Conservation (phyloP, 2,329 filamentous ascomycete genomes). For the Diaporthe citrichinensis region DNA sequence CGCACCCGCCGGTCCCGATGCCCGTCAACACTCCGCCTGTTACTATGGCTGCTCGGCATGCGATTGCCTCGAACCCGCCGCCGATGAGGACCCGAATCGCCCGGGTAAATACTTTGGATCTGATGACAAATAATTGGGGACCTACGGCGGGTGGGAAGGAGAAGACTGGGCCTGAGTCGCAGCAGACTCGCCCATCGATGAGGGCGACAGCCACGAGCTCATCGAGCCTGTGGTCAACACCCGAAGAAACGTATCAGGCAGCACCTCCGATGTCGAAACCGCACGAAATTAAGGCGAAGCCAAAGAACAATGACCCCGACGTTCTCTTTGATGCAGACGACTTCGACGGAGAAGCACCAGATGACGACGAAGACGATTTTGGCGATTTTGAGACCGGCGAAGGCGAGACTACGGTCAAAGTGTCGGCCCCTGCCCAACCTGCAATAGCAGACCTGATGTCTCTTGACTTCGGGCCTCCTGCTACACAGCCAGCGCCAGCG, state of each 20-base stretch:
- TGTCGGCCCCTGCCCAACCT: constrained; percentile 44
- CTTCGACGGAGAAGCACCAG: constrained; percentile 53
- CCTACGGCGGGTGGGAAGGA: constrained; percentile 49
- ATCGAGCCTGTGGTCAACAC: constrained; percentile 11
- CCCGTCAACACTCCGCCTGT: background rate
- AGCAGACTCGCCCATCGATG: constrained; percentile 43
- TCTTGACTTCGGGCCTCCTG: constrained; percentile 38
- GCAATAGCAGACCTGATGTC: constrained; percentile 54
- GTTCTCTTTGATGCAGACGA: constrained; percentile 78
- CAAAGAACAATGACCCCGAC: constrained; percentile 58
- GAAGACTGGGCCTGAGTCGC: constrained; percentile 42
- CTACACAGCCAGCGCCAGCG: constrained; percentile 16
- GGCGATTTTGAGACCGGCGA: constrained; percentile 71
- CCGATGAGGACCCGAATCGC: constrained; percentile 49
- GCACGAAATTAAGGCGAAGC: constrained; percentile 38
- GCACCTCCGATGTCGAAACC: constrained; percentile 38
- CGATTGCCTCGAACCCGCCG: constrained; percentile 27
- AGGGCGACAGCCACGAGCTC: constrained; percentile 33
- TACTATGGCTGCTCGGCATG: constrained; percentile 33
- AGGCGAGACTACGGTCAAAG: constrained; percentile 42
- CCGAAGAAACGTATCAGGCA: constrained; percentile 22
- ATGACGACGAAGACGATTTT: constrained; percentile 66
- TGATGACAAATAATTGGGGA: constrained; percentile 67
- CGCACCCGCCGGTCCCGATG: constrained; percentile 39
- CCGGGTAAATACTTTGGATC: constrained; percentile 66